Conservation (phyloP, 176 grass and related monocot species). For the Triticum monococcum region DNA sequence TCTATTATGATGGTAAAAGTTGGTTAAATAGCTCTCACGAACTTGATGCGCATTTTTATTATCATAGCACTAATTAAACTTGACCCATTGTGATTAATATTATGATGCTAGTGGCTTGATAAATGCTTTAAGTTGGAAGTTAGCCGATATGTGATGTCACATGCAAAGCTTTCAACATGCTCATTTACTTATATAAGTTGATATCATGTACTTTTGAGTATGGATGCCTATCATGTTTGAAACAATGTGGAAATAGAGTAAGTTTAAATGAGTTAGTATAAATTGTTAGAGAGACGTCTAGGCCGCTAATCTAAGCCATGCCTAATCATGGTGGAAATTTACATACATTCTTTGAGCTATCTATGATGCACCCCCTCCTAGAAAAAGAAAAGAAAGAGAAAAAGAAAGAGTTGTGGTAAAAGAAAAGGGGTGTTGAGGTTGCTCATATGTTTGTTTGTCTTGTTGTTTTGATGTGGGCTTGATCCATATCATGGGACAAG, state of each 20-base stretch:
- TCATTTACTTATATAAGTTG: neutral
- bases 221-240: neutral
- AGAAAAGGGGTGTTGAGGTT: neutral
- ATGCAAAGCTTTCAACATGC: neutral
- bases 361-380: neutral
- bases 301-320: neutral
- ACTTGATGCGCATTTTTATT: neutral
- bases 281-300: neutral
- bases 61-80: neutral
- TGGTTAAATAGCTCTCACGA: neutral
- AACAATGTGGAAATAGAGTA: neutral
- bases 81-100: neutral
- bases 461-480: neutral
- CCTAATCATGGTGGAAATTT: neutral
- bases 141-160: neutral
- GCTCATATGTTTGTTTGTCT: neutral
- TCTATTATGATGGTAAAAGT: neutral
- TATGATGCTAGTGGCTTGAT: neutral
- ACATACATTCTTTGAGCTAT: neutral
- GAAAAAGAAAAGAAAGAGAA: too few relatives aligned
- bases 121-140: neutral
- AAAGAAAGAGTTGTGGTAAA: neutral
- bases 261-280: neutral
- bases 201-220: neutral
- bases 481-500: neutral